Conservation (phyloP, 176 grass and related monocot genomes). For the Cenchrus fungigraminus region DNA sequence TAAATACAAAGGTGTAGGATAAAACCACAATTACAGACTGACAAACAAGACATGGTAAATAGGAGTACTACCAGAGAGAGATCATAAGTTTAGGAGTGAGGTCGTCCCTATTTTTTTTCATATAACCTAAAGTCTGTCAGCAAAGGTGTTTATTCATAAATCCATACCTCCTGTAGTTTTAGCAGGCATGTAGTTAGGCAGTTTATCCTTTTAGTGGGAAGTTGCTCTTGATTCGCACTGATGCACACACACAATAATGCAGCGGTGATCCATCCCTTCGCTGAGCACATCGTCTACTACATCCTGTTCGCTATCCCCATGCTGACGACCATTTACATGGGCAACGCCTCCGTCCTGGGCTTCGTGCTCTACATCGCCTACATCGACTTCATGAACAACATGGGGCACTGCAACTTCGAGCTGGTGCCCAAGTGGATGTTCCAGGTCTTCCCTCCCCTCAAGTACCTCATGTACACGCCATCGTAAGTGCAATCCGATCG, state of each 20-base stretch:
- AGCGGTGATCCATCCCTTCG: slow-evolving; percentile 98
- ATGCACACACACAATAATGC: slow-evolving; percentile 16
- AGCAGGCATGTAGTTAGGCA: background rate
- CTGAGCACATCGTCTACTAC: slow-evolving; percentile 84
- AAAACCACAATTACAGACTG: background rate
- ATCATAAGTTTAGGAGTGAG: background rate
- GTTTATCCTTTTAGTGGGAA: background rate
- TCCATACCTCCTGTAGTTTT: background rate
- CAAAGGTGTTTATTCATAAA: background rate
- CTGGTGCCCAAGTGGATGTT: slow-evolving; percentile 86
- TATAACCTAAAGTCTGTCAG: background rate
- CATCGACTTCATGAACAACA: slow-evolving; percentile 98
- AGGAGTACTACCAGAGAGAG: background rate
- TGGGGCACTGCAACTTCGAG: slow-evolving; percentile 98
- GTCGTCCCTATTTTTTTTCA: background rate
- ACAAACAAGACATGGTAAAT: background rate
- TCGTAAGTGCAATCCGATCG: slow-evolving; percentile 75
- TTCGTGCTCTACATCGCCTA: slow-evolving; percentile 60
- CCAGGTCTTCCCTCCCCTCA: slow-evolving; percentile 76
- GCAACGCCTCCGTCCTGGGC: slow-evolving; percentile 50
- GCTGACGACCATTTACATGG: slow-evolving; percentile 46
- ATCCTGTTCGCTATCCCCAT: slow-evolving; percentile 73
- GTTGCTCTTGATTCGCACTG: background rate
- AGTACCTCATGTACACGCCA: slow-evolving; percentile 97
- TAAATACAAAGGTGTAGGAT: background rate